These are phyloP conservation scores for Psilocybe cyanescens DNA, from an alignment of 768 basidiomycete species.

Conservation along the genomic window DNA sequence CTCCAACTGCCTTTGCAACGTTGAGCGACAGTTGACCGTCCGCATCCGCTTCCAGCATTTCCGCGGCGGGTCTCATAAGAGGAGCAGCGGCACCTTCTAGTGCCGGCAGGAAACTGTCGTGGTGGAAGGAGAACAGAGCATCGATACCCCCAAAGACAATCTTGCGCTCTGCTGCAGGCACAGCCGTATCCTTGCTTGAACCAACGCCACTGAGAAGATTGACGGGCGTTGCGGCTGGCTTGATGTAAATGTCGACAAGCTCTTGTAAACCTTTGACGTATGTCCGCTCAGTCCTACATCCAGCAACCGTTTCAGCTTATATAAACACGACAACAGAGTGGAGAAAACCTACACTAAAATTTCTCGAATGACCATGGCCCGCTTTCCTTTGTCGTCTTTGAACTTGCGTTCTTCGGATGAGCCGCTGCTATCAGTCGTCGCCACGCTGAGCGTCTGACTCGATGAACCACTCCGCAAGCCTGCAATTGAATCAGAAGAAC, in stretches of 20 bases:
- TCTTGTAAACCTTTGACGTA: constrained; percentile 95
- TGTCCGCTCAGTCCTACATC: constrained; percentile 85
- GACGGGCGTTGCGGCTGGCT: constrained; percentile 74
- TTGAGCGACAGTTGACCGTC: constrained; percentile 75
- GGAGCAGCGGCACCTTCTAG: constrained; percentile 79
- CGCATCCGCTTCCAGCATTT: constrained; percentile 56
- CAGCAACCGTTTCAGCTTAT: constrained; percentile 19
- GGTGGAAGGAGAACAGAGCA: constrained; percentile 89
- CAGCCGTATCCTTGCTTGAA: constrained; percentile 79
- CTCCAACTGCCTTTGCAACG: constrained; percentile 82
- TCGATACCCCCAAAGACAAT: constrained; percentile 93
- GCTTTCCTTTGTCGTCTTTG: constrained; percentile 89
- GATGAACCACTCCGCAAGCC: constrained; percentile 62
- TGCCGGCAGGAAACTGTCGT: constrained; percentile 90
- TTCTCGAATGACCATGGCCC: constrained; percentile 85
- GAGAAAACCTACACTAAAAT: constrained; percentile 77
- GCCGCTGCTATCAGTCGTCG: constrained; percentile 73
- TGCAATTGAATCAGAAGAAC: constrained; percentile 66
- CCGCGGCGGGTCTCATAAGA: constrained; percentile 54
- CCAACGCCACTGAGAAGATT: constrained; percentile 72
- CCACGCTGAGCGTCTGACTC: constrained; percentile 73
- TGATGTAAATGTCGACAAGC: constrained; percentile 94
- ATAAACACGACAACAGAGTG: constrained; percentile 1
- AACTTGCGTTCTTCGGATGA: constrained; percentile 84
- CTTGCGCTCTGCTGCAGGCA: constrained; percentile 85